Evolutionary conservation across 1,284 basidiomycete genomes (phyloP), one percentile per base, ranked within the genome.

Genomic region (Irpex sp.): DNA sequence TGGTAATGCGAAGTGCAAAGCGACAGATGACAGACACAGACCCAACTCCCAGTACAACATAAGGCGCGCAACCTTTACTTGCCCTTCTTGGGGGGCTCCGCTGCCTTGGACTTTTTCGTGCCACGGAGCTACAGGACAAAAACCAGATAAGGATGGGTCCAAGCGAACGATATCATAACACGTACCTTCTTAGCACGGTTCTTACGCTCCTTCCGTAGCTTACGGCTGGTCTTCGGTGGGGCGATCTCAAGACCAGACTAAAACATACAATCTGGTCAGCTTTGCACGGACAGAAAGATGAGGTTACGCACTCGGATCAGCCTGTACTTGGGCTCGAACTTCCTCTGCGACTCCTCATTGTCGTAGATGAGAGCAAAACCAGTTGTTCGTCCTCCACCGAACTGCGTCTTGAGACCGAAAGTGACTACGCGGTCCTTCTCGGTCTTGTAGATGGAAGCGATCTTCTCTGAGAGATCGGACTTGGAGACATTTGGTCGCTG

Each of bases 181-280:
- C 79, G 17, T 63, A 93, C 95, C 91, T 97, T 97, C 91, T 98
- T 98, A 68, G 92, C 86, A 78, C 97, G 91, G 85, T 99, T 99
- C 89, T 99, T 99, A 75, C 97, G 89, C 86, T 99, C 97, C 86
- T 99, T 98, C 81, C 97, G 91, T 79, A 99, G 89, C 81, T 99
- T 99, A 75, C 97, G 93, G 72, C 94, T 96, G 65, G 97, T 83
- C 82, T 92, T 96, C 64, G 95, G 92, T 69, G 93, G 87, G 85
- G 98, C 98, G 71, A 85, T 70, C 68, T 79, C 82, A 67, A 99
- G 82, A 67, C 96, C 95, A 73, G 87, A 88, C 96, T 98, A 62
- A 13, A 3, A 61, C 64, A 62, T 64, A 60, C 59, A 59, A 9
- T 65, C 58, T 49, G 61, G 65, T 47, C 19, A 62, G 58, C 34